phyloP scores from a whole-genome alignment of 2,329 filamentous ascomycete genomes.

The Clarireedia sp. region DNA sequence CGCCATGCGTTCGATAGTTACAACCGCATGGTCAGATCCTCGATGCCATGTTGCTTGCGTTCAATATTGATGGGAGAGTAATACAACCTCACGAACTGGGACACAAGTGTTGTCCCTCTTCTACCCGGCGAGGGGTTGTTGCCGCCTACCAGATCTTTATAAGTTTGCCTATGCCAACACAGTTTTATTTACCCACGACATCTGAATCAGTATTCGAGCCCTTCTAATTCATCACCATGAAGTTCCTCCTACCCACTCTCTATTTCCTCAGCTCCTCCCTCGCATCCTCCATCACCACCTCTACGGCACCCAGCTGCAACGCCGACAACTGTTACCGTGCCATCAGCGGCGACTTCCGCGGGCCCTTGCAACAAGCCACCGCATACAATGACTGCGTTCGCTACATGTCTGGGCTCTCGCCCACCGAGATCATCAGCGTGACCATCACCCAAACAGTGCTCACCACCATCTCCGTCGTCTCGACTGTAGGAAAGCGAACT shows the following conservation, averaged over 20 bases:
- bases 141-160: no score
- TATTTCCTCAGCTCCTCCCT: not conserved
- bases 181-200: no score
- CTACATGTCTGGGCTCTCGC: not conserved
- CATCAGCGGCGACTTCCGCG: slow-evolving; percentile 7
- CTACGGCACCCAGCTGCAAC: not conserved
- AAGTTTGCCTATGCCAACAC: no score
- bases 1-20: slow-evolving; percentile 6
- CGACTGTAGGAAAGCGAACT: not conserved
- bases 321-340: slow-evolving; percentile 9
- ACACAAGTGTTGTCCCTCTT: no score
- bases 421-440: not conserved
- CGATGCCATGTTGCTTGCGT: not conserved
- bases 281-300: not conserved
- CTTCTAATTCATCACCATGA: not conserved
- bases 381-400: slow-evolving; percentile 4
- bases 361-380: not conserved
- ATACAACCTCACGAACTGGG: not conserved
- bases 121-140: no score
- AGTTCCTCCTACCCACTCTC: not conserved
- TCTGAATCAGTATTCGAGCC: no score
- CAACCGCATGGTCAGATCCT: slow-evolving; percentile 1
- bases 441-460: slow-evolving; percentile 2
- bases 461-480: slow-evolving; percentile 5
- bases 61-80: no score